Evolutionary conservation across 2,329 filamentous ascomycete species (phyloP).

Genomic region (Verruconis gallopava): DNA sequence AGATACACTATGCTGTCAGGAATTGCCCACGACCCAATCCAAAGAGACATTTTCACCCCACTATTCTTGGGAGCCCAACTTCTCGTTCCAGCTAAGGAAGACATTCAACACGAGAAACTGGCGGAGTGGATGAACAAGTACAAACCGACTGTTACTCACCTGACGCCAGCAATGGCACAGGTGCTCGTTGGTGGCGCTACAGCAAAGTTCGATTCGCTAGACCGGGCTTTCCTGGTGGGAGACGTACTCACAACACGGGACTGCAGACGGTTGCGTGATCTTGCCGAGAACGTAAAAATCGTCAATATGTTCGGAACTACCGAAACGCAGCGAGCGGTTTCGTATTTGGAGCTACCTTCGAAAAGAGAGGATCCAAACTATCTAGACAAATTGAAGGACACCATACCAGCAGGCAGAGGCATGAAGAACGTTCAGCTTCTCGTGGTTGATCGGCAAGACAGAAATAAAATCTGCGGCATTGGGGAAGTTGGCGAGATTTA

Average conservation of each 20-base stretch:
- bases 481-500: conserved; percentile 80
- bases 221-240: conserved; percentile 79
- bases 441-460: conserved; percentile 59
- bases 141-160: conserved; percentile 65
- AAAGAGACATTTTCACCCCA: conserved; percentile 75
- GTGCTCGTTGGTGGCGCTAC: conserved; percentile 78
- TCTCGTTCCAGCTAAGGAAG: conserved; percentile 64
- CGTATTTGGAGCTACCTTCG: conserved; percentile 67
- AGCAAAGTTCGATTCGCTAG: conserved; percentile 63
- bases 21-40: conserved; percentile 59
- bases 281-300: conserved; percentile 63
- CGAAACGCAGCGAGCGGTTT: conserved; percentile 69
- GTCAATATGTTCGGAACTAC: conserved; percentile 85
- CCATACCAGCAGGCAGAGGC: conserved; percentile 70
- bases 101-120: conserved; percentile 75
- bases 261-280: conserved; percentile 58
- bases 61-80: conserved; percentile 74
- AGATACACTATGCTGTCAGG: conserved; percentile 74
- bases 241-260: conserved; percentile 80
- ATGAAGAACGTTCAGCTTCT: conserved; percentile 85
- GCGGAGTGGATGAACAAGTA: conserved; percentile 78
- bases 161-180: conserved; percentile 94
- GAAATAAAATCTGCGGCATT: conserved; percentile 57
- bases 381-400: conserved; percentile 55
- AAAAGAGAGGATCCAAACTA: conserved; percentile 48